A percentile compares a stretch with the other conserved stretches of the same genome.
phyloP scores from a whole-genome alignment of 495 filamentous ascomycete genomes.

The Melanomma pulvis-pyrius region DNA sequence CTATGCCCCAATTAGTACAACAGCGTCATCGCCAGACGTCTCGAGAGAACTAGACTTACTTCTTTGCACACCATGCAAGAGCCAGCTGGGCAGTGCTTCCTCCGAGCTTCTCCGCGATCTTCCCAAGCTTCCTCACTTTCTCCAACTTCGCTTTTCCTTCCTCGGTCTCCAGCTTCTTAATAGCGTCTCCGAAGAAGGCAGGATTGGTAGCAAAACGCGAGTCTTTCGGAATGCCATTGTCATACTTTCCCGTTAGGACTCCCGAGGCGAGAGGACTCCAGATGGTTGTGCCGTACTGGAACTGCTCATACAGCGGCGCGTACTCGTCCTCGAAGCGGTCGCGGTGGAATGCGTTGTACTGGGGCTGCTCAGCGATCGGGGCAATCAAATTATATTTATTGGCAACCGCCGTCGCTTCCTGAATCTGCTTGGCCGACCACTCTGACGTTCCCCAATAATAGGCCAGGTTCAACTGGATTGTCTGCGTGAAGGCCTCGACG shows the following conservation, averaged over 20 bases:
- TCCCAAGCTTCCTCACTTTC: conserved; percentile 48
- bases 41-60: conserved; percentile 26
- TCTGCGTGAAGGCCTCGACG: conserved; percentile 55
- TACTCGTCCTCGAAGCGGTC: conserved; percentile 56
- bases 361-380: conserved; percentile 61
- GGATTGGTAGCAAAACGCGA: conserved; percentile 47
- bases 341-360: conserved; percentile 61
- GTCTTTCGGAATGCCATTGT: conserved; percentile 50
- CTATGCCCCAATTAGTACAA: conserved; percentile 7
- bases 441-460: conserved; percentile 61
- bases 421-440: conserved; percentile 60
- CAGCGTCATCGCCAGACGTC: not conserved
- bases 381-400: conserved; percentile 61
- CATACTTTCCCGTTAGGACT: conserved; percentile 51
- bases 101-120: conserved; percentile 47
- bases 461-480: conserved; percentile 52
- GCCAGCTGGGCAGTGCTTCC: conserved; percentile 43
- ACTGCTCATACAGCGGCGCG: conserved; percentile 47
- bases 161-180: conserved; percentile 39
- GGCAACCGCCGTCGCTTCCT: conserved; percentile 57
- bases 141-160: conserved; percentile 50
- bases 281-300: conserved; percentile 50
- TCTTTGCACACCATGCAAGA: conserved; percentile 48
- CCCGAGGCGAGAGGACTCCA: conserved; percentile 49
- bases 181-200: conserved; percentile 42